A percentile compares a stretch with the other conserved stretches of the same genome.
phyloP scores from a whole-genome alignment of 495 filamentous ascomycete species.

The Talaromyces adpressus region DNA sequence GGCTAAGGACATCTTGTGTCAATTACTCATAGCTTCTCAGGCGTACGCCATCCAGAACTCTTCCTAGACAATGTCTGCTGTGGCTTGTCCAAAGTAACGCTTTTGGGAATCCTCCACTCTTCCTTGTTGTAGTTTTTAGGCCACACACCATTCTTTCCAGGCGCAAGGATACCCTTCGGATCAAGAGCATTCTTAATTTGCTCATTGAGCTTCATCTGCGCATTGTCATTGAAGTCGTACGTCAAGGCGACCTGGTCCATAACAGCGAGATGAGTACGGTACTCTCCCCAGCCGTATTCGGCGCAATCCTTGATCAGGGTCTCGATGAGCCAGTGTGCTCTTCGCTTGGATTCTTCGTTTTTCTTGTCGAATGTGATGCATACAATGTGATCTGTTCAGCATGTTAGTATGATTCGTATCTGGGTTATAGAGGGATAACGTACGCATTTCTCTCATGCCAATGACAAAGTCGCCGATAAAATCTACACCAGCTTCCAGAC shows the following conservation, averaged over 20 bases:
- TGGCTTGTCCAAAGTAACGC: background rate
- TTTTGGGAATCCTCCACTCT: background rate
- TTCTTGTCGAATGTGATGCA: constrained; percentile 48
- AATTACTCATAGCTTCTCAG: background rate
- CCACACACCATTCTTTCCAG: constrained; percentile 52
- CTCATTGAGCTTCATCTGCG: constrained; percentile 46
- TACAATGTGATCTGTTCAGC: constrained; percentile 39
- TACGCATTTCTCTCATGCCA: constrained; percentile 45
- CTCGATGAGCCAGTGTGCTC: constrained; percentile 34
- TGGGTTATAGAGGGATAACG: background rate
- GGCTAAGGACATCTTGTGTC: too few relatives aligned
- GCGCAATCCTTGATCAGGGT: constrained; percentile 37
- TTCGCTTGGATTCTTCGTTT: constrained; percentile 24
- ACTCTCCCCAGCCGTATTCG: constrained; percentile 47
- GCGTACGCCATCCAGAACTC: background rate
- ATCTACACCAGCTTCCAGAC: constrained; percentile 38
- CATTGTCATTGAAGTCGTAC: constrained; percentile 48
- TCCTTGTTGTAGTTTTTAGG: constrained; percentile 33
- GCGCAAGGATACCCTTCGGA: constrained; percentile 50
- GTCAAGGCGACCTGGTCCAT: constrained; percentile 50
- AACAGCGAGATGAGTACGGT: constrained; percentile 49
- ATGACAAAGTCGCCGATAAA: constrained; percentile 45
- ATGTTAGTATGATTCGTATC: background rate
- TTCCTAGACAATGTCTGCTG: background rate
- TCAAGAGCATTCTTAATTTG: constrained; percentile 51